phyloP scores from a whole-genome alignment of 2,329 filamentous ascomycete species.

The Verticillium alfalfae region DNA sequence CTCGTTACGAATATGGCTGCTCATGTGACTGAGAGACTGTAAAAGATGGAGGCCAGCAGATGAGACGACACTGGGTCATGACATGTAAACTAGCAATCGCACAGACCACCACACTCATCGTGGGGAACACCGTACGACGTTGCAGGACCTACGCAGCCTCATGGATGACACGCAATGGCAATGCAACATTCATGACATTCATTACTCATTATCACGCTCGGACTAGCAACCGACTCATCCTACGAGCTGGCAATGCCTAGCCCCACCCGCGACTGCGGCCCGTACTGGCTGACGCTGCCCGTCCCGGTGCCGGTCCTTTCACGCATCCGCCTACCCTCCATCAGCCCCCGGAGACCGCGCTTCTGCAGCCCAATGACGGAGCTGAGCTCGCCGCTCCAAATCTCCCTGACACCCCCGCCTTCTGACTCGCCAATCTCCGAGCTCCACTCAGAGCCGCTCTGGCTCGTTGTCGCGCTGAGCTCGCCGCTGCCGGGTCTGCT shows the following conservation, averaged over 20 bases:
- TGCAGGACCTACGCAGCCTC: neutral
- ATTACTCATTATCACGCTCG: neutral
- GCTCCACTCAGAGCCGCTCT: slow-evolving; percentile 51
- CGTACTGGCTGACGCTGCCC: slow-evolving; percentile 19
- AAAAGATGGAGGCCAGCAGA: too few species aligned
- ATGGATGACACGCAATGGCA: neutral
- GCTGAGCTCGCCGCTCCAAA: slow-evolving; percentile 78
- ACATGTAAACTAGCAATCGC: too few species aligned
- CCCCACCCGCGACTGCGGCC: slow-evolving; percentile 33
- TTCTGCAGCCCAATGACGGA: slow-evolving; percentile 95
- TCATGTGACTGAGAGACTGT: too few species aligned
- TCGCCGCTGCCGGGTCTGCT: slow-evolving; percentile 39
- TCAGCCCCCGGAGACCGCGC: slow-evolving; percentile 80
- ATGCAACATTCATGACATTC: neutral
- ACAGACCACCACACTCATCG: too few species aligned
- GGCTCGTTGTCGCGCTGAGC: slow-evolving; percentile 42
- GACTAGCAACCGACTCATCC: neutral
- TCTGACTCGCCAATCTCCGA: slow-evolving; percentile 47
- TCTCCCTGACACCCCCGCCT: slow-evolving; percentile 42
- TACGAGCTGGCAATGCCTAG: slow-evolving; percentile 47
- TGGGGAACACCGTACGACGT: too few species aligned
- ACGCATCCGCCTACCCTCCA: slow-evolving; percentile 86
- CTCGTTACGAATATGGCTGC: too few species aligned
- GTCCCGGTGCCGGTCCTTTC: slow-evolving; percentile 54
- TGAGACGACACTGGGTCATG: too few species aligned